Base-by-base conservation (phyloP, 768 basidiomycete genomes). In the Kwoniella sp. region DNA sequence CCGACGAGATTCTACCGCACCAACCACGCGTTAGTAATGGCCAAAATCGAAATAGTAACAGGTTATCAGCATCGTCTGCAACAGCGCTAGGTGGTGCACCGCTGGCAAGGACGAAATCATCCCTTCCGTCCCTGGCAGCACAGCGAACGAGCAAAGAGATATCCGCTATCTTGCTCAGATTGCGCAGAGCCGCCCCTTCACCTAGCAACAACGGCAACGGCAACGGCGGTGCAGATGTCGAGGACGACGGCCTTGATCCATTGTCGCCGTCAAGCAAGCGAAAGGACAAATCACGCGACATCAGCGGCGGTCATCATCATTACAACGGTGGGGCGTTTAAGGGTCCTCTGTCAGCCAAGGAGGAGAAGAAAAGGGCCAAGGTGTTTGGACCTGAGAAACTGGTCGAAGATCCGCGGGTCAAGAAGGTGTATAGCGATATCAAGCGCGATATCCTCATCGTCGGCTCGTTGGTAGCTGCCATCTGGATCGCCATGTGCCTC, bases 311-410 rank as follows among this genome's bases (percentile, higher is more conserved):
- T 45, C n/a, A n/a, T n/a, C n/a, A n/a, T n/a, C n/a, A n/a, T n/a
- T n/a, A n/a, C n/a, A n/a, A n/a, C n/a, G 41, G 41, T 11, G 41
- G 41, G 3, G 41, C 11, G 41, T 17, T 8, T 8, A 45, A 20
- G 34, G 34, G 34, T 37, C n/a, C n/a, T n/a, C 7, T 45, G 17
- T 45, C 41, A 55, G 28, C 28, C 20, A 60, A 38, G 45, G 52
- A 25, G 2, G 23, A 58, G n/a, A 30, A 54, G 28, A 57, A 60
- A n/a, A 61, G 57, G 31, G 55, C 56, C 8, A 62, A 67, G 54
- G 52, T 77, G 4, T 79, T 79, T 55, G 77, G 77, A 52, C 75
- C 75, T 4, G 77, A 79, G 47, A 55, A 45, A 28, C 22, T 73
- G 25, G 65, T 79, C 15, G 68, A 72, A 30, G 77, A 79, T 67